Evolutionary conservation across 2,329 filamentous ascomycete genomes (phyloP).

Genomic region (Parastagonospora avenae): DNA sequence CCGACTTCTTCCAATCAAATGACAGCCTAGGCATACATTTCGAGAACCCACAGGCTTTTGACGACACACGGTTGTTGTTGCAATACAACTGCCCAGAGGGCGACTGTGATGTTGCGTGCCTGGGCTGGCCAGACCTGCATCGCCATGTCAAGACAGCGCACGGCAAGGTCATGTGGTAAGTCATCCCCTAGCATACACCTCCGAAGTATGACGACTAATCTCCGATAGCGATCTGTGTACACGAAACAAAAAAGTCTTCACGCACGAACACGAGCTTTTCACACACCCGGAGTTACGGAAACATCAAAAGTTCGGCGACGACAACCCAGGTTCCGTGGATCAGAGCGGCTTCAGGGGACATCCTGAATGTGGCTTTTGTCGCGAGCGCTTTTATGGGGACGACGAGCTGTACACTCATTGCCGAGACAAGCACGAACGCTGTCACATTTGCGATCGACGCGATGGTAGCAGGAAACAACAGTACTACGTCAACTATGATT

Average conservation of each 20-base stretch:
- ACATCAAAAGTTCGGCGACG: slow-evolving; percentile 90
- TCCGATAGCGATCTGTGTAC: slow-evolving; percentile 76
- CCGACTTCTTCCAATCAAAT: slow-evolving; percentile 78
- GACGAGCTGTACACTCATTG: slow-evolving; percentile 96
- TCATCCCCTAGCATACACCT: no score
- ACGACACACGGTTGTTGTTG: slow-evolving; percentile 85
- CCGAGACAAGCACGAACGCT: slow-evolving; percentile 90
- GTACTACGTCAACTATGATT: slow-evolving; percentile 89
- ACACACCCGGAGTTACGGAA: slow-evolving; percentile 77
- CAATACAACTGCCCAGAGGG: slow-evolving; percentile 93
- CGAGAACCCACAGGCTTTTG: slow-evolving; percentile 84
- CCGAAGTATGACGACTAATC: slow-evolving; percentile 9
- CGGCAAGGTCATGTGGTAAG: slow-evolving; percentile 80
- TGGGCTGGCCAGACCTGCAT: slow-evolving; percentile 79
- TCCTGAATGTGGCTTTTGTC: slow-evolving; percentile 91
- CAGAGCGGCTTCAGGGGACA: slow-evolving; percentile 97
- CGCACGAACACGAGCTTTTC: slow-evolving; percentile 95
- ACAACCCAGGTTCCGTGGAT: slow-evolving; percentile 84
- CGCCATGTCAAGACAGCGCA: slow-evolving; percentile 82
- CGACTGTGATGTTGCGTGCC: slow-evolving; percentile 82
- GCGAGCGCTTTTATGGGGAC: slow-evolving; percentile 89
- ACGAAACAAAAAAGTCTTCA: slow-evolving; percentile 96
- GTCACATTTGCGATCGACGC: slow-evolving; percentile 85
- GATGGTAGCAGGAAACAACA: slow-evolving; percentile 71
- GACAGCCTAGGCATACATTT: slow-evolving; percentile 91